These are phyloP conservation scores for barrel medic (Medicago truncatula) DNA, from an alignment of 306 rosid genomes.

Conservation along the genomic window DNA sequence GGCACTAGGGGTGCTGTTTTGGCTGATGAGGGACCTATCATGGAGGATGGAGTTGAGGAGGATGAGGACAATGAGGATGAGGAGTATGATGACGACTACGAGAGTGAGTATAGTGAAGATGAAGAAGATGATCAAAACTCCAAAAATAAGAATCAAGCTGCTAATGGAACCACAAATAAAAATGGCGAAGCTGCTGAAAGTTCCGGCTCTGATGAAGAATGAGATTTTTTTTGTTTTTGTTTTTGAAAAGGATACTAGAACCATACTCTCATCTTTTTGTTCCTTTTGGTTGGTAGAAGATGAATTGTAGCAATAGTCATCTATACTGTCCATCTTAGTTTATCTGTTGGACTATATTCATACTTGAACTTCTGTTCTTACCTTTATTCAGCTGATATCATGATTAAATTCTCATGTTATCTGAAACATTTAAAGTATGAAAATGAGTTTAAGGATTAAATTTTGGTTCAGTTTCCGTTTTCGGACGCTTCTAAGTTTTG, in stretches of 20 bases:
- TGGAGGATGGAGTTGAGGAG: constrained; percentile 64
- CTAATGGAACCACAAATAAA: constrained; percentile 51
- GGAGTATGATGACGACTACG: constrained; percentile 60
- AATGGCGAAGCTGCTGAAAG: constrained; percentile 47
- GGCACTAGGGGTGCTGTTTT: constrained; percentile 72
- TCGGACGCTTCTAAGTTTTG: constrained; percentile 8
- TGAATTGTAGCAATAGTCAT: constrained; percentile 34
- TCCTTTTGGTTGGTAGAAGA: constrained; percentile 28
- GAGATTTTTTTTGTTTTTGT: constrained; percentile 24
- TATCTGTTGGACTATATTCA: constrained; percentile 35
- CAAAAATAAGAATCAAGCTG: constrained; percentile 51
- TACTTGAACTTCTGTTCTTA: constrained; percentile 18
- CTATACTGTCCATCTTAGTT: constrained; percentile 30
- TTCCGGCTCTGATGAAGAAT: constrained; percentile 59
- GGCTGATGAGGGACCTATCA: constrained; percentile 61
- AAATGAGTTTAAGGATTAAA: constrained; percentile 32
- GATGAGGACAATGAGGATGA: constrained; percentile 58
- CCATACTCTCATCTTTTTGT: constrained; percentile 22
- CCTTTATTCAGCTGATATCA: constrained; percentile 43
- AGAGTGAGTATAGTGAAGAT: constrained; percentile 64
- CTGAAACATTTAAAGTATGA: constrained; percentile 31
- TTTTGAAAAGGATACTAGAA: constrained; percentile 30
- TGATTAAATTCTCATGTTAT: constrained; percentile 28
- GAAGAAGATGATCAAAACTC: constrained; percentile 56
- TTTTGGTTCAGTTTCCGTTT: constrained; percentile 9